Conservation (phyloP, 148 eudicot species). For the Rhododendron griersonianum region DNA sequence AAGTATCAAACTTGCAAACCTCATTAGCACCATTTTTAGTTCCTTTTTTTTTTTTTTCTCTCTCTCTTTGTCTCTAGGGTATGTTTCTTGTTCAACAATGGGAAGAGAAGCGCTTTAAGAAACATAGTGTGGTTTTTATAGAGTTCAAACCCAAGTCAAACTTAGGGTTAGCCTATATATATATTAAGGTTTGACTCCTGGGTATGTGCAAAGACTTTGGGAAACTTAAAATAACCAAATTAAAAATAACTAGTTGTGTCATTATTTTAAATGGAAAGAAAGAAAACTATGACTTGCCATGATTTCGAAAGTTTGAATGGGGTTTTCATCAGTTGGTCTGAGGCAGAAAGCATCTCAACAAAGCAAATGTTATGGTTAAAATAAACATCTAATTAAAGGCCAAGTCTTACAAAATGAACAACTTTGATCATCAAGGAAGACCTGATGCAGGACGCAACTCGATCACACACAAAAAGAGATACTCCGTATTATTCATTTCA, state of each 20-base stretch:
- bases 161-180: constrained; percentile 24
- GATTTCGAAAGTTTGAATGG: constrained; percentile 8
- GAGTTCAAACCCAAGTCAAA: constrained; percentile 47
- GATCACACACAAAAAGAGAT: neutral
- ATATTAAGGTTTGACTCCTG: constrained; percentile 14
- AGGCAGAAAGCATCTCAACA: neutral
- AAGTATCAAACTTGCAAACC: constrained; percentile 33
- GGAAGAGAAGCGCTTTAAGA: constrained; percentile 20
- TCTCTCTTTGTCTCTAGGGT: neutral
- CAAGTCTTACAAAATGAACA: neutral
- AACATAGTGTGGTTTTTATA: constrained; percentile 35
- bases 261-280: neutral
- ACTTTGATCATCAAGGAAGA: neutral
- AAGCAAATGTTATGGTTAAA: neutral
- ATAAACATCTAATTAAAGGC: neutral
- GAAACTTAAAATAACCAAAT: constrained; percentile 27
- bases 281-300: neutral
- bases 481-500: neutral
- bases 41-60: neutral
- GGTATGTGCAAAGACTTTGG: constrained; percentile 46
- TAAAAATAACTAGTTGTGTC: neutral
- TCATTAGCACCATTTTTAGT: constrained; percentile 28
- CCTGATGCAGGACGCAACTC: neutral
- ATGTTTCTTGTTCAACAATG: constrained; percentile 6
- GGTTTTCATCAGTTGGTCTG: neutral